Base-by-base conservation (phyloP, 352 stramenopile genomes). In the Globisporangium spinosum region DNA sequence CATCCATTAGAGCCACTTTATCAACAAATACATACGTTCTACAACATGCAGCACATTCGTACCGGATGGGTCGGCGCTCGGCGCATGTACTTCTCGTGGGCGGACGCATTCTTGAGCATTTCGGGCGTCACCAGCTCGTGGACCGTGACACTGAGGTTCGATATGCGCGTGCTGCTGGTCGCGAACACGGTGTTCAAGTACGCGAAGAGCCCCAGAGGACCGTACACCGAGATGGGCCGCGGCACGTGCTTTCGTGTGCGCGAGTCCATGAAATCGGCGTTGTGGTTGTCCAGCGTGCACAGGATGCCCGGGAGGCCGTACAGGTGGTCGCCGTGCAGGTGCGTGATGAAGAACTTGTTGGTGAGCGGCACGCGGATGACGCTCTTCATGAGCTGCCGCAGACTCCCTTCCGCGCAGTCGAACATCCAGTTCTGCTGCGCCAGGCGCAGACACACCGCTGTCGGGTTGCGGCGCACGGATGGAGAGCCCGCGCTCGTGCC, bases 371-470 rank as follows among this genome's bases (percentile, higher is more conserved):
- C 85, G 3, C 83, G 80, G 22, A 94, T 79, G 9, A 78, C 77
- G 63, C 79, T 93, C 66, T 89, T 89, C 72, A 95, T 93, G 27
- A 97, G 73, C 65, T 97, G 88, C 4, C 83, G 75, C 53, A 93
- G 66, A 62, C 83, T 92, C 20, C 85, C 89, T 58, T 97, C 89
- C 0, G 84, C 89, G 47, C 88, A 95, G 74, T 97, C 89, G 61
- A 97, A 95, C 78, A 97, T 91, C 87, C 87, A 97, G 64, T 89
- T 94, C 40, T 75, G 77, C 53, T 88, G 85, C 17, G 77, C 77
- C 13, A 91, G 70, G 1, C 83, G 80, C 64, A 91, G 53, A 70
- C 85, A 91, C 34, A 90, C 61, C 13, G 75, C 74, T 1, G 77
- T 89, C 3, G 84, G 80, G 51, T 90, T 91, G 61, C 85, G 83